Conservation (phyloP, 2,329 filamentous ascomycete genomes). For the Penicillium corylophilum region DNA sequence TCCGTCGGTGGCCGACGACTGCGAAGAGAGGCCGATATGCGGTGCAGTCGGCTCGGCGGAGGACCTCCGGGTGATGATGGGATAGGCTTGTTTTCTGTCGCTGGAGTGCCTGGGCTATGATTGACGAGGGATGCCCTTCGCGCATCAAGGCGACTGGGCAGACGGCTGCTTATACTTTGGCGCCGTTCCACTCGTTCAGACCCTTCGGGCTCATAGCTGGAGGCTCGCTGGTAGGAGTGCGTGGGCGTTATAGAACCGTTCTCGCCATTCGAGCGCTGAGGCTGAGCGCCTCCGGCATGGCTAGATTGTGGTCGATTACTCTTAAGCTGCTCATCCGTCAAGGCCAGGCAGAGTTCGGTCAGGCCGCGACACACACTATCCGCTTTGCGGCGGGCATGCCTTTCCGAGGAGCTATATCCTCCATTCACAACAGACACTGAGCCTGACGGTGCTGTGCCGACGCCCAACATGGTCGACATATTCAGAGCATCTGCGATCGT, state of each 20-base stretch:
- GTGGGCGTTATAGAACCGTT: constrained; percentile 28
- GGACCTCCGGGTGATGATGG: constrained; percentile 21
- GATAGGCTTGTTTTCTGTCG: constrained; percentile 11
- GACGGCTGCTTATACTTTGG: constrained; percentile 27
- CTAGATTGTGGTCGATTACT: constrained; percentile 30
- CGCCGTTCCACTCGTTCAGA: constrained; percentile 24
- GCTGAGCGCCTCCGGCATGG: constrained; percentile 24
- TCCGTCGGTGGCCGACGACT: constrained; percentile 39
- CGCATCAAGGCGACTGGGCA: constrained; percentile 37
- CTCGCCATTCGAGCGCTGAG: constrained; percentile 25
- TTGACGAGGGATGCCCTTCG: constrained; percentile 41
- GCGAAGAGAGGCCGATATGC: constrained; percentile 41
- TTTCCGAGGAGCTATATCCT: constrained; percentile 58
- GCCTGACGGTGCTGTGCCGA: constrained; percentile 60
- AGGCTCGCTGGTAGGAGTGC: constrained; percentile 37
- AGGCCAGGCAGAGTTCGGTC: constrained; percentile 85
- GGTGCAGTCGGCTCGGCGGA: constrained; percentile 40
- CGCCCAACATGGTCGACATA: constrained; percentile 75
- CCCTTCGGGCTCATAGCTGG: constrained; percentile 40
- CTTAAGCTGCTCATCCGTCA: constrained; percentile 61
- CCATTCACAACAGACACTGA: constrained; percentile 38
- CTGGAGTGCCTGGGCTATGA: constrained; percentile 21
- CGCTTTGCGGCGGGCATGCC: constrained; percentile 83
- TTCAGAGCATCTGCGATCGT: constrained; percentile 78
- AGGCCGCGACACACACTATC: constrained; percentile 90